Evolutionary conservation across 1,284 basidiomycete species (phyloP).

Genomic region (Cryptococcus sp.): DNA sequence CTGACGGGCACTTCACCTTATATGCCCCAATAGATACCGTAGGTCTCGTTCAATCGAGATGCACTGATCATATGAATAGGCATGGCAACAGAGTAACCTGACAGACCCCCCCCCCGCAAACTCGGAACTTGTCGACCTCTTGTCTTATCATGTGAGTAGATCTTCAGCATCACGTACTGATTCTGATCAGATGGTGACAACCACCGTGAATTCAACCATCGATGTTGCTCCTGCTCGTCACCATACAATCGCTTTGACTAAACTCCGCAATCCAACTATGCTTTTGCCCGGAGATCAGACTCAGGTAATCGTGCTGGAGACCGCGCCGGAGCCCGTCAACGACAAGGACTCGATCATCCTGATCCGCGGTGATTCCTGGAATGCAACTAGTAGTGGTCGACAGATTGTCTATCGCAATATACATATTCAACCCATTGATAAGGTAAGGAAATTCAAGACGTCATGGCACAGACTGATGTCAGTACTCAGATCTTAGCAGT

Average conservation of each 20-base stretch:
- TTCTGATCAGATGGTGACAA: constrained; percentile 18
- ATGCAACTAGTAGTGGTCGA: constrained; percentile 12
- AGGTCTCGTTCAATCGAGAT: not conserved
- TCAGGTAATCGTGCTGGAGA: constrained; percentile 33
- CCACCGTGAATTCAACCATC: constrained; percentile 17
- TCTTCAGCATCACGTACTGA: not conserved
- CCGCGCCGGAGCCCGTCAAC: constrained; percentile 10
- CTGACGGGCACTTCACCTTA: constrained; percentile 5
- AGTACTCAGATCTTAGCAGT: constrained; percentile 3
- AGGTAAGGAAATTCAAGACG: constrained; percentile 7
- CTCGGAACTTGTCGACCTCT: constrained; percentile 14
- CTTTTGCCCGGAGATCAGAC: constrained; percentile 18
- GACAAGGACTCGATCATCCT: constrained; percentile 7
- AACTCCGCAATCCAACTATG: constrained; percentile 8
- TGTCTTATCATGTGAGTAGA: constrained; percentile 24
- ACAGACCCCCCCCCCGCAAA: constrained; percentile 3
- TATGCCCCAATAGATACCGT: constrained; percentile 9
- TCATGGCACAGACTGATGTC: too few species aligned
- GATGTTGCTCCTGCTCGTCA: constrained; percentile 17
- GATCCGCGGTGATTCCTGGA: constrained; percentile 21
- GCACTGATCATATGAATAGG: constrained; percentile 7
- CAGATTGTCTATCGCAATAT: constrained; percentile 15
- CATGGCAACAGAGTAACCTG: constrained; percentile 13
- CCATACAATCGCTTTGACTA: constrained; percentile 23
- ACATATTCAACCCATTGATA: constrained; percentile 22